phyloP scores from a whole-genome alignment of 345 rosid species.

The Adansonia digitata region DNA sequence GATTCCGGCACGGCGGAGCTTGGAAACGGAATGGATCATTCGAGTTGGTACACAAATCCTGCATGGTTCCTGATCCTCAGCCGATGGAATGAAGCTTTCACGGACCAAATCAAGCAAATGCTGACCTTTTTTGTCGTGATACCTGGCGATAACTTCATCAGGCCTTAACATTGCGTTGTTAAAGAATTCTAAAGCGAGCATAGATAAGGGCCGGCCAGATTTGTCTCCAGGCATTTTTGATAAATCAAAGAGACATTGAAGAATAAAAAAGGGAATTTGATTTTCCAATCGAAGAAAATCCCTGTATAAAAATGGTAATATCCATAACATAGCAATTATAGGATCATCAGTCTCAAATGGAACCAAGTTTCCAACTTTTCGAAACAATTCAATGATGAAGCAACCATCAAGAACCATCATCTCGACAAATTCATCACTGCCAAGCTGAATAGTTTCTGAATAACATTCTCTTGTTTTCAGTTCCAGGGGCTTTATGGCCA shows the following conservation, averaged over 20 bases:
- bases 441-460: constrained; percentile 34
- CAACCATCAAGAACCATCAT: constrained; percentile 62
- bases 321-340: constrained; percentile 41
- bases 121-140: constrained; percentile 17
- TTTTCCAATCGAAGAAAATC: constrained; percentile 58
- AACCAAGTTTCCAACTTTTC: constrained; percentile 36
- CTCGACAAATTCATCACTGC: constrained; percentile 17
- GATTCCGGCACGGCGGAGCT: constrained; percentile 46
- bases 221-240: constrained; percentile 9
- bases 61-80: neutral
- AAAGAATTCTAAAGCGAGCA: constrained; percentile 43
- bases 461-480: constrained; percentile 53
- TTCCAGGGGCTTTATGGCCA: constrained; percentile 35
- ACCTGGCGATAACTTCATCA: constrained; percentile 19
- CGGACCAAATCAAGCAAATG: constrained; percentile 56
- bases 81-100: constrained; percentile 32
- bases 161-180: constrained; percentile 31
- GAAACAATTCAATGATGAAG: constrained; percentile 48
- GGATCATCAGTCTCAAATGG: constrained; percentile 40
- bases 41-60: constrained; percentile 2
- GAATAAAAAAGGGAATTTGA: constrained; percentile 52
- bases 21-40: constrained; percentile 35
- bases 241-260: constrained; percentile 31
- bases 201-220: constrained; percentile 20
- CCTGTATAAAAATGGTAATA: constrained; percentile 32